Conservation (phyloP, 2,329 filamentous ascomycete species). For the Aspergillus ochraceus region DNA sequence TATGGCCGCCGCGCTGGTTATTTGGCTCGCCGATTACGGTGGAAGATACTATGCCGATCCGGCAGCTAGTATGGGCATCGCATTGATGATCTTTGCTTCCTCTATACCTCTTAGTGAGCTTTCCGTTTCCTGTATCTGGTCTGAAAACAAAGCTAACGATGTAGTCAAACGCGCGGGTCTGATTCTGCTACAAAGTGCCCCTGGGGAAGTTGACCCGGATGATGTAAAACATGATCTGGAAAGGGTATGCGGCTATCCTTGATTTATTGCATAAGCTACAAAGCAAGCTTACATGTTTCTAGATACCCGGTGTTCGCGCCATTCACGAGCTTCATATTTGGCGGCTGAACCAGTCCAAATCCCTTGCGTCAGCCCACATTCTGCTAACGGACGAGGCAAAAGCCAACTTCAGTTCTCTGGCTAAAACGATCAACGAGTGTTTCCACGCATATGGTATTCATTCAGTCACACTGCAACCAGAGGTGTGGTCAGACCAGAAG, state of each 20-base stretch:
- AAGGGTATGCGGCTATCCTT: conserved; percentile 42
- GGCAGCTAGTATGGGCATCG: conserved; percentile 66
- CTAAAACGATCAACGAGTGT: conserved; percentile 64
- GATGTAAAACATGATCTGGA: conserved; percentile 69
- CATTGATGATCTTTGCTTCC: conserved; percentile 69
- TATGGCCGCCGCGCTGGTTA: conserved; percentile 66
- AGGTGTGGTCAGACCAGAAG: conserved; percentile 34
- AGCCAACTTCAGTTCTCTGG: conserved; percentile 58
- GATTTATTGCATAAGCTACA: conserved; percentile 1
- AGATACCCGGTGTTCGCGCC: conserved; percentile 64
- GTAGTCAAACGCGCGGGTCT: conserved; percentile 45
- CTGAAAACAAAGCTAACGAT: neutral
- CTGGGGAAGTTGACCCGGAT: conserved; percentile 57
- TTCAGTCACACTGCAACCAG: conserved; percentile 68
- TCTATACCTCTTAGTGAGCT: conserved; percentile 43
- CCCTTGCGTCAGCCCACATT: conserved; percentile 67
- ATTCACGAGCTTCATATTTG: conserved; percentile 72
- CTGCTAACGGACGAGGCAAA: conserved; percentile 60
- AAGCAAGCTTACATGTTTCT: neutral
- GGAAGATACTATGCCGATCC: conserved; percentile 71
- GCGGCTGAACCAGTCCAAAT: conserved; percentile 67
- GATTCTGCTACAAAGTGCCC: conserved; percentile 68
- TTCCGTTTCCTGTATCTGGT: neutral
- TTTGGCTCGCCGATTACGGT: conserved; percentile 63
- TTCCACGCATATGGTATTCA: conserved; percentile 71